Percentiles rank a stretch among this genome's conserved stretches.
Evolutionary conservation across 2,329 filamentous ascomycete genomes (phyloP).

Genomic region (Alternaria ethzedia): DNA sequence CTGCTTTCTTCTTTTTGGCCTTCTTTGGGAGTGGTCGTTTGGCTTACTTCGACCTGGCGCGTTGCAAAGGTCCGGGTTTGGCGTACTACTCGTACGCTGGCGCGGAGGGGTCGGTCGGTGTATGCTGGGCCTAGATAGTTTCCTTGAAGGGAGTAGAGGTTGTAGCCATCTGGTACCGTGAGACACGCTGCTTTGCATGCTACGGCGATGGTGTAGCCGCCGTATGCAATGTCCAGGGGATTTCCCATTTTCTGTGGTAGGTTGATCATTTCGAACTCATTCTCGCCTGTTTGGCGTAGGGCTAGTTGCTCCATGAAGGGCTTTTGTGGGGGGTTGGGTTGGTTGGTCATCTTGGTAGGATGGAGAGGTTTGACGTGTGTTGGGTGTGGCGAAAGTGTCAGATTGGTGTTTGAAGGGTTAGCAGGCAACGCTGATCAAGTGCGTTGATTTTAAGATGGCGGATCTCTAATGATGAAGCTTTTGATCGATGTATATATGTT

Average conservation of each 20-base stretch:
- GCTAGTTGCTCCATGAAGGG: slow-evolving; percentile 24
- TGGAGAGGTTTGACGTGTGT: neutral
- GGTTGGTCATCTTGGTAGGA: neutral
- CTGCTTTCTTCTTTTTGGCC: slow-evolving; percentile 46
- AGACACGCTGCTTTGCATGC: slow-evolving; percentile 53
- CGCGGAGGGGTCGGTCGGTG: slow-evolving; percentile 49
- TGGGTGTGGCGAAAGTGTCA: neutral
- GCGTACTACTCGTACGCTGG: slow-evolving; percentile 48
- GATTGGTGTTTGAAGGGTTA: neutral
- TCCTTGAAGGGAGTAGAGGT: slow-evolving; percentile 56
- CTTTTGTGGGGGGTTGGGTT: neutral
- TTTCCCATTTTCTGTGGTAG: slow-evolving; percentile 50
- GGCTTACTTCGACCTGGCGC: slow-evolving; percentile 54
- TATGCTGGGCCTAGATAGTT: slow-evolving; percentile 57
- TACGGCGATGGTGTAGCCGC: slow-evolving; percentile 53
- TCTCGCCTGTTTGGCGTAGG: slow-evolving; percentile 14
- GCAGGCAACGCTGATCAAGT: neutral
- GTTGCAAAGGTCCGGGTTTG: slow-evolving; percentile 59
- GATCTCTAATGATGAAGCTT: neutral
- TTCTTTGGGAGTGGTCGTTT: slow-evolving; percentile 31
- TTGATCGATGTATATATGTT: neutral
- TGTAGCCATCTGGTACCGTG: slow-evolving; percentile 47
- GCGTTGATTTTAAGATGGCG: neutral
- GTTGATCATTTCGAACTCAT: slow-evolving; percentile 24
- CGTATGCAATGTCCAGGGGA: slow-evolving; percentile 50